Evolutionary conservation across 345 rosid species (phyloP), one percentile per base, ranked within the genome.

Genomic region (Populus deltoides): DNA sequence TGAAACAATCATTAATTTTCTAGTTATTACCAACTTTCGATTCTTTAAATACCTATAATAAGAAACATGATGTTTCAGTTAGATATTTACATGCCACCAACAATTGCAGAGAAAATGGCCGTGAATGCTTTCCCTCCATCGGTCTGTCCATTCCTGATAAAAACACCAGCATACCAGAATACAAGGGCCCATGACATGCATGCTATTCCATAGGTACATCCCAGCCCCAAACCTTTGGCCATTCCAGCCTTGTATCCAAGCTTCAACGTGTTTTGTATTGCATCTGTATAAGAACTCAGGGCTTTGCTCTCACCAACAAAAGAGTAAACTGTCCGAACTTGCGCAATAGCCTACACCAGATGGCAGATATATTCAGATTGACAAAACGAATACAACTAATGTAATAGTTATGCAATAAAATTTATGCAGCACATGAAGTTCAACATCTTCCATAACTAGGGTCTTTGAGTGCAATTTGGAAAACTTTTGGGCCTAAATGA

Each of bases 131-230:
- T 93, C 68, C 99, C 99, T 72, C 99, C 99, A 82, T 97, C 99
- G 1, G 92, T 92, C 85, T 87, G 89, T 36, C 98, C 99, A 22
- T 86, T 94, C 86, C 99, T 83, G 78, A 97, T 92, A 74, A 97
- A 97, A 85, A 97, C 98, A 47, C 99, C 98, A 0, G 99, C 99
- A 16, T 97, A 97, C 99, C 99, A 97, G 76, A 97, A 97, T 36
- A 97, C 99, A 70, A 97, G 88, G n/a, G 99, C 99, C 99, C 99
- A 97, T 15, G 99, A 97, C 99, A 97, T 97, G 80, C 98, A 94
- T 55, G 99, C 99, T 72, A 97, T 97, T 47, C 99, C 99, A 79
- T 91, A 97, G 0, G 99, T 97, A 80, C 99, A 97, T 79, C 99
- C 99, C 29, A 97, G 86, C 25, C 99, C 99, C 85, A 97, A 87